Evolutionary conservation across 148 eudicot genomes (phyloP).

Genomic region (Vaccinium myrtillus): DNA sequence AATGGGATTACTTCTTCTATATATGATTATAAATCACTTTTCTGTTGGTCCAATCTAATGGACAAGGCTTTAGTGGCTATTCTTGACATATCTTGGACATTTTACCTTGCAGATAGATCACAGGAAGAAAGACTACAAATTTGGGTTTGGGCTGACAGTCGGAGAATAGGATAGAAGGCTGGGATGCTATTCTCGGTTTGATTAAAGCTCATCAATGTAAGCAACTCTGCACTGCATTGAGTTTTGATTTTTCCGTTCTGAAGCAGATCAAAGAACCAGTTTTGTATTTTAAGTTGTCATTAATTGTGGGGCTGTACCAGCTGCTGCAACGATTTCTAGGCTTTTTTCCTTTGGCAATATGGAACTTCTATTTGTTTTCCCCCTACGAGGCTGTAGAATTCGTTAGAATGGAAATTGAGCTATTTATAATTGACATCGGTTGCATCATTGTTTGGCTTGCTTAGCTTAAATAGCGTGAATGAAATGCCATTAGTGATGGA

Average conservation of each 20-base stretch:
- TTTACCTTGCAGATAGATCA: constrained; percentile 36
- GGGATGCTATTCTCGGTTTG: neutral
- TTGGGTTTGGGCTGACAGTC: constrained; percentile 39
- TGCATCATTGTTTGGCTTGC: neutral
- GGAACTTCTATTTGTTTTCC: neutral
- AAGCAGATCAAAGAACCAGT: constrained; percentile 18
- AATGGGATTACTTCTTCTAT: neutral
- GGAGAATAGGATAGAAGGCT: constrained; percentile 27
- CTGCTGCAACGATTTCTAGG: neutral
- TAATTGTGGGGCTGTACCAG: constrained; percentile 15
- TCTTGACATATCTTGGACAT: neutral
- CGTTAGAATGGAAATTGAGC: neutral
- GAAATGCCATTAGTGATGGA: neutral
- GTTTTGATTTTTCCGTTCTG: neutral
- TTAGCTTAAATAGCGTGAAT: neutral
- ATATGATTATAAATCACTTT: neutral
- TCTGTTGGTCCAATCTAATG: neutral
- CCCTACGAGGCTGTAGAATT: constrained; percentile 10
- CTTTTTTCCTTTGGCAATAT: neutral
- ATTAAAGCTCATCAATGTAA: neutral
- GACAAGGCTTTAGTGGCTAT: neutral
- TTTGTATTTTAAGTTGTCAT: constrained; percentile 20
- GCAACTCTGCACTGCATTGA: neutral
- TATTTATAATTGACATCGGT: neutral
- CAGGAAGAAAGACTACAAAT: constrained; percentile 38